Evolutionary conservation across 805 yeast species (phyloP), one percentile per base, ranked within the genome.

Genomic region (Ogataea angusta): DNA sequence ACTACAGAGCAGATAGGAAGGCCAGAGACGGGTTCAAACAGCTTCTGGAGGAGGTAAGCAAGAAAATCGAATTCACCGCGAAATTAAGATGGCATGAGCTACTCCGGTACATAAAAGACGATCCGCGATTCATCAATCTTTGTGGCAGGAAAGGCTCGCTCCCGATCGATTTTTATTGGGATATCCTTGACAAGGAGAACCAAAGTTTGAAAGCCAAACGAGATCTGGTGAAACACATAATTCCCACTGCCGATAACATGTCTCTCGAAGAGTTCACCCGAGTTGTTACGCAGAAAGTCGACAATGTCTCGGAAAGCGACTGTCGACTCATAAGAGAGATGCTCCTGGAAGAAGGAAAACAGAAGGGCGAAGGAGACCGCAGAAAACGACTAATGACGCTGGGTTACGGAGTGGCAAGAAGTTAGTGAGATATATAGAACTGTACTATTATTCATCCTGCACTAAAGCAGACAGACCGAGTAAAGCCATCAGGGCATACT

Each of bases 81-180:
- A 72, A 72, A 41, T 67, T 84, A 2, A 67, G 62, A 36, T 88
- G 95, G 81, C 63, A 60, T 34, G 82, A 81, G 17, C 53, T 85
- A 2, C 69, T 75, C 30, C 64, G 72, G 0, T 44, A 54, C 5
- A 51, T 87, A 1, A 76, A 76, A 43, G 72, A 75, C 23, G 83
- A 82, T 45, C 68, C 67, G 33, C 63, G 76, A 12, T 88, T 83
- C 54, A 52, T 75, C 12, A 76, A 72, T 16, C 47, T 88, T 26
- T 69, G 88, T 42, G 95, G 95, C 0, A 71, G 89, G 39, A 69
- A 75, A 32, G 95, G 96, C 0, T 87, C 96, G 0, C 72, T 80
- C 1, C 83, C 95, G 1, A 54, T 81, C 30, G 95, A 88, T 47
- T 61, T 85, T 29, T 88, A 83, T 57, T 75, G 86, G 76, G 95